A percentile compares a stretch with the other conserved stretches of the same genome.
Evolutionary conservation across 2,329 filamentous ascomycete genomes (phyloP).

Genomic region (Fusarium praegraminearum): DNA sequence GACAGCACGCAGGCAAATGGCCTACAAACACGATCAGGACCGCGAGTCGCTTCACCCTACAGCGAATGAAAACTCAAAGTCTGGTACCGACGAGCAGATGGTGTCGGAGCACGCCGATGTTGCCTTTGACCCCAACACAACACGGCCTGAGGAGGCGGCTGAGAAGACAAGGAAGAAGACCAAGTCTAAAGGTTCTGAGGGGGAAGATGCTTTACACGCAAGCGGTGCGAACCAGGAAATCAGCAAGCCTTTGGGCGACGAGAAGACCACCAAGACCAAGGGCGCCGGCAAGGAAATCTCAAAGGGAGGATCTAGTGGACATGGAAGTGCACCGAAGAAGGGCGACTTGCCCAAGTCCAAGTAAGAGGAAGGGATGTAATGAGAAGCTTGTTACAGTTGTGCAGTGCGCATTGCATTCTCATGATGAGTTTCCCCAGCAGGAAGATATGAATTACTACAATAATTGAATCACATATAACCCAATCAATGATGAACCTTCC

Average conservation of each 20-base stretch:
- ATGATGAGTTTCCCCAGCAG: background rate
- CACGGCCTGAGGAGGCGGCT: constrained; percentile 72
- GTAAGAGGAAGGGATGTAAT: background rate
- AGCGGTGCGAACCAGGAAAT: constrained; percentile 61
- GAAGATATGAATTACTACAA: background rate
- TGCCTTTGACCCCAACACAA: constrained; percentile 77
- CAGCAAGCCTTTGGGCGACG: constrained; percentile 55
- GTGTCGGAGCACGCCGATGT: constrained; percentile 67
- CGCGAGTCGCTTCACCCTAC: constrained; percentile 74
- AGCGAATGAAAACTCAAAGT: constrained; percentile 75
- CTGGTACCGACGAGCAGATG: constrained; percentile 71
- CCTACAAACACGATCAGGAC: constrained; percentile 67
- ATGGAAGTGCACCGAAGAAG: constrained; percentile 50
- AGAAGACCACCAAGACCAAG: constrained; percentile 51
- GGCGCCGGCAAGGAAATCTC: constrained; percentile 51
- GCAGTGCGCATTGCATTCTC: background rate
- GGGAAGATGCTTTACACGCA: constrained; percentile 53
- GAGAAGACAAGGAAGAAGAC: constrained; percentile 61
- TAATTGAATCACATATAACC: background rate
- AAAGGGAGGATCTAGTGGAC: constrained; percentile 53
- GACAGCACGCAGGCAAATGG: constrained; percentile 42
- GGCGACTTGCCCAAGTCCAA: constrained; percentile 28
- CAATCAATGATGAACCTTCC: background rate
- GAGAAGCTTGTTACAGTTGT: background rate
- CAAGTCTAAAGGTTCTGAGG: constrained; percentile 45